Percentiles rank a stretch among this genome's conserved stretches.
phyloP scores from a whole-genome alignment of 2,329 filamentous ascomycete genomes.

The Penicillium sp. region DNA sequence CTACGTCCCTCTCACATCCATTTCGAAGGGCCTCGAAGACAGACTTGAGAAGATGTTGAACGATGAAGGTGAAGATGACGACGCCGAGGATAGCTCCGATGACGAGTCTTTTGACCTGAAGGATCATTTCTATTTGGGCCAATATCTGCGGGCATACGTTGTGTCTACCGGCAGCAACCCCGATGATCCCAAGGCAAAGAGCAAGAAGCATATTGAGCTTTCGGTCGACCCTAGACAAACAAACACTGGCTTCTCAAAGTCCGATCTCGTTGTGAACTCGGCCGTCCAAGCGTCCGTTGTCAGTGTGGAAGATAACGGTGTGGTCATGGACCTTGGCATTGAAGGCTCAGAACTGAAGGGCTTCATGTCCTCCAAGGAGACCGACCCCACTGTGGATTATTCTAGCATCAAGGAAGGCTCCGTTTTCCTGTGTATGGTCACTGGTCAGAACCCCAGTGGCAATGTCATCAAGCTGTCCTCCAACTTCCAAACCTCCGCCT shows the following conservation, averaged over 20 bases:
- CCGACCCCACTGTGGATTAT: slow-evolving; percentile 64
- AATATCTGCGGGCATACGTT: slow-evolving; percentile 84
- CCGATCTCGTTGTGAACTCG: slow-evolving; percentile 70
- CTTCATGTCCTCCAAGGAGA: slow-evolving; percentile 81
- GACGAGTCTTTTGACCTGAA: slow-evolving; percentile 68
- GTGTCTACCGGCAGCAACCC: slow-evolving; percentile 66
- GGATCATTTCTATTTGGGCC: slow-evolving; percentile 73
- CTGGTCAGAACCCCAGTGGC: slow-evolving; percentile 69
- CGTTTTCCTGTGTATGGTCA: slow-evolving; percentile 79
- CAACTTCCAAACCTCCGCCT: slow-evolving; percentile 66
- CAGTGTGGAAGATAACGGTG: slow-evolving; percentile 94
- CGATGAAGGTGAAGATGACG: slow-evolving; percentile 57
- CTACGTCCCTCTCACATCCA: slow-evolving; percentile 85
- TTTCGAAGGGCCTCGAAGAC: slow-evolving; percentile 75
- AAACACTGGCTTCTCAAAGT: slow-evolving; percentile 70
- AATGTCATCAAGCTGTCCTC: slow-evolving; percentile 85
- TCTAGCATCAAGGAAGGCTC: slow-evolving; percentile 74
- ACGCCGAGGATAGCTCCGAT: slow-evolving; percentile 49
- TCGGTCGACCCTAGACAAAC: slow-evolving; percentile 75
- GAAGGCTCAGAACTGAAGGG: slow-evolving; percentile 66
- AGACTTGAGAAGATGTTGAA: slow-evolving; percentile 67
- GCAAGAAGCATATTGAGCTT: slow-evolving; percentile 80
- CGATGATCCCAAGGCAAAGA: slow-evolving; percentile 55
- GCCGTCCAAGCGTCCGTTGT: slow-evolving; percentile 83
- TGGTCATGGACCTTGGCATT: slow-evolving; percentile 88